Evolutionary conservation across 805 yeast species (phyloP).

Genomic region (Komagataella phaffii): DNA sequence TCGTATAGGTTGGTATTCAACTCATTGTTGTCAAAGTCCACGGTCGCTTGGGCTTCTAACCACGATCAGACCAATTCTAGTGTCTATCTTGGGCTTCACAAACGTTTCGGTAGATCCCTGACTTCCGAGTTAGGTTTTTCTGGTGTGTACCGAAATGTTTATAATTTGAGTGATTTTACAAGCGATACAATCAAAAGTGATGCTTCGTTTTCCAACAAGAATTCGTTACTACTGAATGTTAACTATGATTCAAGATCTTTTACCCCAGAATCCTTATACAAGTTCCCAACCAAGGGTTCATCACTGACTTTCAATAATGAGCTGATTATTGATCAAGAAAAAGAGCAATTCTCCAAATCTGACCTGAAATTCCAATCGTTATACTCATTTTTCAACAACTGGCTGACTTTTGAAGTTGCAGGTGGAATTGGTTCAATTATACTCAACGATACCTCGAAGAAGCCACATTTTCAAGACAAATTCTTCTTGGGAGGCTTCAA

Average conservation of each 20-base stretch:
- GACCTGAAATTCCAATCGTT: conserved; percentile 16
- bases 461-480: conserved; percentile 59
- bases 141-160: conserved; percentile 40
- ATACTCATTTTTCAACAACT: conserved; percentile 27
- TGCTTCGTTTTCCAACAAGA: conserved; percentile 53
- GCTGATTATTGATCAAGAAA: conserved; percentile 18
- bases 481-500: conserved; percentile 76
- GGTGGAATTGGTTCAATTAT: conserved; percentile 43
- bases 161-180: conserved; percentile 36
- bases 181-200: conserved; percentile 41
- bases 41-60: conserved; percentile 33
- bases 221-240: conserved; percentile 31
- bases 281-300: conserved; percentile 34
- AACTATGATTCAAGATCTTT: conserved; percentile 28
- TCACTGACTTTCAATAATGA: conserved; percentile 29
- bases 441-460: conserved; percentile 18
- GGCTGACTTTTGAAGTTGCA: conserved; percentile 34
- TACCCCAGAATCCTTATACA: conserved; percentile 15
- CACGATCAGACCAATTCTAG: conserved; percentile 39
- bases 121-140: conserved; percentile 35
- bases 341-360: conserved; percentile 23
- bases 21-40: conserved; percentile 36
- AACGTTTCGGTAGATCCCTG: conserved; percentile 12
- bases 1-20: conserved; percentile 32
- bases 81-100: conserved; percentile 31